A percentile compares a stretch with the other conserved stretches of the same genome.
These are phyloP conservation scores for Acacia acuminata DNA, from an alignment of 306 rosid species.

Conservation along the genomic window DNA sequence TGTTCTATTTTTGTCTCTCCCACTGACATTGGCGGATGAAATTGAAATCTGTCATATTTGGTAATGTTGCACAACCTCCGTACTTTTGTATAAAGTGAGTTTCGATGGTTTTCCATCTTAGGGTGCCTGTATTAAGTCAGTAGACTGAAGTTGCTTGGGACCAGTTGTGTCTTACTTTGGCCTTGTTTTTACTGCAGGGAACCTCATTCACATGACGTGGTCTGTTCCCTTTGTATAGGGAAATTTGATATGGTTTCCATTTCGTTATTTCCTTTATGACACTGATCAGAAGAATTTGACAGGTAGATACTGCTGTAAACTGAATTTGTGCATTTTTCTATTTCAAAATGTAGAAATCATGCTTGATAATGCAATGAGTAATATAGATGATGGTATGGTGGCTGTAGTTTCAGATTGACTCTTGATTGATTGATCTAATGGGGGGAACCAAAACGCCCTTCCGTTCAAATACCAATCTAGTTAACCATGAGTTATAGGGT, in stretches of 20 bases:
- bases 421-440: neutral
- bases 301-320: slow-evolving; percentile 25
- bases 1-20: neutral
- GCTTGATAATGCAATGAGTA: neutral
- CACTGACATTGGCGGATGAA: neutral
- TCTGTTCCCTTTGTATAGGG: slow-evolving; percentile 3
- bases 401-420: neutral
- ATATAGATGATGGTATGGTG: neutral
- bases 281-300: slow-evolving; percentile 32
- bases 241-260: slow-evolving; percentile 27
- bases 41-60: neutral
- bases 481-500: slow-evolving; percentile 4
- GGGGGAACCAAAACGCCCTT: neutral
- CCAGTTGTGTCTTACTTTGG: neutral
- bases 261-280: slow-evolving; percentile 25
- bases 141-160: neutral
- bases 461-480: slow-evolving; percentile 16
- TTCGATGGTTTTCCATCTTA: neutral
- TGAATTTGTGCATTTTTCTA: neutral
- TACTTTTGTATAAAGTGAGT: neutral
- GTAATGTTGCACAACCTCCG: neutral
- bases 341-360: neutral
- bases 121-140: neutral
- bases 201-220: slow-evolving; percentile 22
- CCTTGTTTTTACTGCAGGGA: slow-evolving; percentile 23